phyloP scores from a whole-genome alignment of 2,329 filamentous ascomycete genomes.

The Colletotrichum acutatum region DNA sequence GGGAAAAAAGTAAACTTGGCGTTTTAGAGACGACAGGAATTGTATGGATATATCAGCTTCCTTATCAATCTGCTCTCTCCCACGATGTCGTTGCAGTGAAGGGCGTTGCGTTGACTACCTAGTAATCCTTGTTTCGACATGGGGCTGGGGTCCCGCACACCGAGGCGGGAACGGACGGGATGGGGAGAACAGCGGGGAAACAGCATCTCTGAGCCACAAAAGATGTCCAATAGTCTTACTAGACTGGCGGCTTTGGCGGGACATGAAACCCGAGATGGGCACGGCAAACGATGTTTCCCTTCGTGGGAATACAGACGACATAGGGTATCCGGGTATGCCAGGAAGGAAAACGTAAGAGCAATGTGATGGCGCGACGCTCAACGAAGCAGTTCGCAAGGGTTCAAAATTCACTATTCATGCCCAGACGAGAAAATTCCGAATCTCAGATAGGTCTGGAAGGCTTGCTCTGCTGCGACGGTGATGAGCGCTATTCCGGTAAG shows the following conservation, averaged over 20 bases:
- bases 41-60: background rate
- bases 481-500: background rate
- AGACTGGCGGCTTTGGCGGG: slow-evolving; percentile 1
- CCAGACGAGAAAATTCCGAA: background rate
- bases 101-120: background rate
- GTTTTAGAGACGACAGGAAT: background rate
- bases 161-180: slow-evolving; percentile 18
- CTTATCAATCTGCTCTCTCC: background rate
- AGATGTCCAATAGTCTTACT: background rate
- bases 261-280: slow-evolving; percentile 20
- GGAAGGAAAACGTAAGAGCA: background rate
- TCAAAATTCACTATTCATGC: background rate
- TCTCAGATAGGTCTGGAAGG: no score
- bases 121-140: background rate
- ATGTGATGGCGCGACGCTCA: background rate
- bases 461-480: background rate
- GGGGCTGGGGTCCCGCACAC: background rate
- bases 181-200: background rate
- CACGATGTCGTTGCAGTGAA: background rate
- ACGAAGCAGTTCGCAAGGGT: background rate
- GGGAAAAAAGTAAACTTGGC: slow-evolving; percentile 1
- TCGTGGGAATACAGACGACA: background rate
- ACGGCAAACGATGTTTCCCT: background rate
- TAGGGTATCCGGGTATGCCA: background rate
- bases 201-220: background rate